These are phyloP conservation scores for Carex littledalei DNA, from an alignment of 176 grass and related monocot species.

Conservation along the genomic window DNA sequence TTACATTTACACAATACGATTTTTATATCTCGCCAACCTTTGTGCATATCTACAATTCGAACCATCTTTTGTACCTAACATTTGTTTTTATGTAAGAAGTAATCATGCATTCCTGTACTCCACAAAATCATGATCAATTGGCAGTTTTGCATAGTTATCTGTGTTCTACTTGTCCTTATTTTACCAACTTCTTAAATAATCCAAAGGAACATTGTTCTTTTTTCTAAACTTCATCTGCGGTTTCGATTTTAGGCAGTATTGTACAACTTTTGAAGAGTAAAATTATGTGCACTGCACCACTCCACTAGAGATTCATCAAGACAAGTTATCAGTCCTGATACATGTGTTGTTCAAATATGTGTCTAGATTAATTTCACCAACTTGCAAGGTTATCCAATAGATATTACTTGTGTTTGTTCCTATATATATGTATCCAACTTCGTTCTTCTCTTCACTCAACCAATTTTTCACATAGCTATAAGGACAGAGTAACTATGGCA, in stretches of 20 bases:
- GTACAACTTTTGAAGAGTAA: background rate
- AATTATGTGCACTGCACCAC: too few species aligned
- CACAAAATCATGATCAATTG: background rate
- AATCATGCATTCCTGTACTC: background rate
- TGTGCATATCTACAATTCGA: background rate
- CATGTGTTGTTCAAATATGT: background rate
- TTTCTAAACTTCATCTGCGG: background rate
- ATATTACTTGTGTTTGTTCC: background rate
- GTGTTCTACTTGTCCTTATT: background rate
- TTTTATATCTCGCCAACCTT: background rate
- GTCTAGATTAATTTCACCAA: conserved; percentile 1
- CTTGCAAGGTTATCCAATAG: conserved; percentile 10
- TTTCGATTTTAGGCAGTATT: background rate
- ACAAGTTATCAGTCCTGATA: background rate
- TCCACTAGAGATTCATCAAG: background rate
- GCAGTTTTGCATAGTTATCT: background rate
- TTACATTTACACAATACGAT: background rate
- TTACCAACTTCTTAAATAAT: background rate
- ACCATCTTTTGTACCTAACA: background rate
- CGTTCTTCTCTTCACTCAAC: background rate
- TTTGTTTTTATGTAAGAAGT: background rate
- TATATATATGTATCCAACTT: background rate
- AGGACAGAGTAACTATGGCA: background rate
- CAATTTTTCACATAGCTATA: background rate
- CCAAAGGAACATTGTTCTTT: background rate